Evolutionary conservation across 345 rosid genomes (phyloP).

Genomic region (Geranium rotundifolium): DNA sequence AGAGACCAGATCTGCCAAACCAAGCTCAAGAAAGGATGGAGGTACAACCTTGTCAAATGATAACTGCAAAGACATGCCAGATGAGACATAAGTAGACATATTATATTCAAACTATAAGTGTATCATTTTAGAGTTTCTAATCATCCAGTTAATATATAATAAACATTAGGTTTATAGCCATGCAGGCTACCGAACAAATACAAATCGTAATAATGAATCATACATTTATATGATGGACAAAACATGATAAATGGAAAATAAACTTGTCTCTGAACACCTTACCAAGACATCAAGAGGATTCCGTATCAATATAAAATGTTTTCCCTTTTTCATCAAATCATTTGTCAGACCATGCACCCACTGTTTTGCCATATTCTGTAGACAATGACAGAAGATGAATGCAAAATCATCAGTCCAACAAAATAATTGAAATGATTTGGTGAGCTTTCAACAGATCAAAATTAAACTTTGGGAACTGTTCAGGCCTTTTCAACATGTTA

Average conservation of each 20-base stretch:
- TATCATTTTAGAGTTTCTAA: too few species aligned
- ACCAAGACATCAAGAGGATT: conserved; percentile 75
- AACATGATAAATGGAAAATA: neutral
- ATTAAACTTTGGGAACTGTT: neutral
- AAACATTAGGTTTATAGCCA: too few species aligned
- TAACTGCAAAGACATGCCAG: conserved; percentile 32
- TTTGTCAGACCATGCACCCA: conserved; percentile 44
- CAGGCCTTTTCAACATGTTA: neutral
- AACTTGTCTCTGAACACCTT: conserved; percentile 7
- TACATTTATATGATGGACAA: neutral
- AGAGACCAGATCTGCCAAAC: conserved; percentile 58
- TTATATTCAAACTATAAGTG: too few species aligned
- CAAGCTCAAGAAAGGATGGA: conserved; percentile 66
- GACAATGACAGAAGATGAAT: conserved; percentile 1
- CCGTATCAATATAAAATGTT: conserved; percentile 66
- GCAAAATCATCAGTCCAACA: neutral
- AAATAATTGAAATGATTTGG: neutral
- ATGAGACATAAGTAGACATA: too few species aligned
- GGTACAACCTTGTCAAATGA: conserved; percentile 58
- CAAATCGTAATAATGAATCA: too few species aligned
- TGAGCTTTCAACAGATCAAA: neutral
- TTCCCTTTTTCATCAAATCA: conserved; percentile 67
- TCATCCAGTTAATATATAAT: too few species aligned
- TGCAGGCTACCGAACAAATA: too few species aligned
- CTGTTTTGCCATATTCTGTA: conserved; percentile 66